These are phyloP conservation scores for Pythium aristosporum DNA, from an alignment of 352 stramenopile species.

Conservation along the genomic window DNA sequence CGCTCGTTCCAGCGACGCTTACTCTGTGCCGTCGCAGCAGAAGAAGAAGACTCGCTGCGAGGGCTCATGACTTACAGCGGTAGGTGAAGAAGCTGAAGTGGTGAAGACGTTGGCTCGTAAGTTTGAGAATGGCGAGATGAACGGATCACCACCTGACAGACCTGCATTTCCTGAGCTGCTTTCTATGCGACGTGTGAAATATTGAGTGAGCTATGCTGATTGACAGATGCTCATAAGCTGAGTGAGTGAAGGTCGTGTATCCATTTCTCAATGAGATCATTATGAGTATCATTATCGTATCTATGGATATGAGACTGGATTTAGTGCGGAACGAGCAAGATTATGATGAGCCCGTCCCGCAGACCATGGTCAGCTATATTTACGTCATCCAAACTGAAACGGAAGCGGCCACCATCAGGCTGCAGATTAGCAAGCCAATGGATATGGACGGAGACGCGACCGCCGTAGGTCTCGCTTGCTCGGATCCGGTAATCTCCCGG, in stretches of 20 bases:
- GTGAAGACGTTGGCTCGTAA: background rate
- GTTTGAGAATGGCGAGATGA: constrained; percentile 4
- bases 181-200: background rate
- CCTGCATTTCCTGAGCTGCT: too few species aligned
- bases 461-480: constrained; percentile 8
- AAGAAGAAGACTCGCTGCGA: background rate
- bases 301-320: too few species aligned
- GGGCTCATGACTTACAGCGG: background rate
- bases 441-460: background rate
- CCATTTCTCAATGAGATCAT: too few species aligned
- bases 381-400: background rate
- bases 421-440: constrained; percentile 1
- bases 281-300: too few species aligned
- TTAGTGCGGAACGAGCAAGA: too few species aligned
- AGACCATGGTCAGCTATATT: too few species aligned
- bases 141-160: too few species aligned
- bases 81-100: background rate
- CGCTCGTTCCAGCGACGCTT: constrained; percentile 68
- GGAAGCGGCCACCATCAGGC: background rate
- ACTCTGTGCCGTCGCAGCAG: background rate
- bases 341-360: too few species aligned
- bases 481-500: constrained; percentile 11
- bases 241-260: too few species aligned
- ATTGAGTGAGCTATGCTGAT: too few species aligned
- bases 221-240: too few species aligned